Evolutionary conservation across 2,329 filamentous ascomycete species (phyloP).

Genomic region (Cytospora schulzeri): DNA sequence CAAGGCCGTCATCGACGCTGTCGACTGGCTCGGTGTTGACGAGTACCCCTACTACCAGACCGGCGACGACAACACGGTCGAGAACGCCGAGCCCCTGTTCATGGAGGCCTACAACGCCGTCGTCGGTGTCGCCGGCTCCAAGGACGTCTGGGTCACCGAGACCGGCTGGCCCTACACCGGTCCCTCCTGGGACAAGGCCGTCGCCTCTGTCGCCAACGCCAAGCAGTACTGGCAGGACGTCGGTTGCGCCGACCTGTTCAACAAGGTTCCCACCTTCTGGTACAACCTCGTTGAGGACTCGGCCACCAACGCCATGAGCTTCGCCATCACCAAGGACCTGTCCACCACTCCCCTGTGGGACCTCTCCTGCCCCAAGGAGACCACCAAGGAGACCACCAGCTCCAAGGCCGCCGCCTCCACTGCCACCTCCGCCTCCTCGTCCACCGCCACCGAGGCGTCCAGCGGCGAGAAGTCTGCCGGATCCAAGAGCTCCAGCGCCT

Average conservation of each 20-base stretch:
- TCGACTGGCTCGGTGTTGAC: constrained; percentile 83
- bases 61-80: constrained; percentile 67
- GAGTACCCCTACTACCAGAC: constrained; percentile 84
- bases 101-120: constrained; percentile 65
- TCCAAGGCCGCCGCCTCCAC: constrained; percentile 23
- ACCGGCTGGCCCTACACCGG: constrained; percentile 86
- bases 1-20: constrained; percentile 65
- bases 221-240: constrained; percentile 80
- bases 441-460: constrained; percentile 69
- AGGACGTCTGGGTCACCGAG: constrained; percentile 84
- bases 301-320: constrained; percentile 65
- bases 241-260: constrained; percentile 67
- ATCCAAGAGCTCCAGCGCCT: constrained; percentile 62
- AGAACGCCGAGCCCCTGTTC: constrained; percentile 67
- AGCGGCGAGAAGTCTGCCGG: constrained; percentile 71
- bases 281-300: constrained; percentile 72
- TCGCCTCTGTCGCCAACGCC: constrained; percentile 68
- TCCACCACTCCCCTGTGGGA: constrained; percentile 61
- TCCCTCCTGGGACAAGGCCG: constrained; percentile 59
- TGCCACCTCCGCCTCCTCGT: constrained; percentile 57
- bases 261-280: constrained; percentile 71
- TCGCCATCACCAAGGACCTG: constrained; percentile 65
- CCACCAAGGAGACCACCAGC: constrained; percentile 30
- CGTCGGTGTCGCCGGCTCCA: constrained; percentile 59
- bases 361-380: constrained; percentile 55